These are phyloP conservation scores for Fusarium sublunatum DNA, from an alignment of 2,329 filamentous ascomycete genomes.

Conservation along the genomic window DNA sequence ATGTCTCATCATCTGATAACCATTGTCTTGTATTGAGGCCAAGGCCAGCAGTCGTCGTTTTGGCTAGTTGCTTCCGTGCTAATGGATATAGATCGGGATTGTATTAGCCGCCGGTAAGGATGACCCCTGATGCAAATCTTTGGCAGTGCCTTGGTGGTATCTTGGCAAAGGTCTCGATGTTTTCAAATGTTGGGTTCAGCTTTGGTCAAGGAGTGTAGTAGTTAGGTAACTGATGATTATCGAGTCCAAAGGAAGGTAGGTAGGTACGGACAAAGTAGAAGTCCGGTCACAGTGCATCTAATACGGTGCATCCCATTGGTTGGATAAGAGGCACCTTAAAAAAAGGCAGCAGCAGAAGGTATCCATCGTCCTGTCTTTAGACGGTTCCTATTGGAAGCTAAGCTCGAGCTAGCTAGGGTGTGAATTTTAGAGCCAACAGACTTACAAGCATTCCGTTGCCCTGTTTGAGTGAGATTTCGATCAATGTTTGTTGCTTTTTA, in stretches of 20 bases:
- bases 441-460: constrained; percentile 26
- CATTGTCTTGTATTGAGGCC: constrained; percentile 1
- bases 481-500: too few relatives aligned
- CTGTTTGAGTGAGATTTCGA: neutral
- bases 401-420: neutral
- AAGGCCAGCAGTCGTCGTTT: too few relatives aligned
- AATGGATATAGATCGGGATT: neutral
- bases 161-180: neutral
- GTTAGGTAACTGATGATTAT: neutral
- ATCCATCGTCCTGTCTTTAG: neutral
- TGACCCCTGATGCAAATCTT: constrained; percentile 1
- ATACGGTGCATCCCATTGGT: too few relatives aligned
- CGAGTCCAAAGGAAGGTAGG: too few relatives aligned
- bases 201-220: neutral
- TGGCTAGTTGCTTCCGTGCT: constrained; percentile 4
- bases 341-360: constrained; percentile 11
- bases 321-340: neutral
- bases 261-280: neutral
- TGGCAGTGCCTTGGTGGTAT: neutral
- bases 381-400: neutral
- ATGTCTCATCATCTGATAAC: neutral
- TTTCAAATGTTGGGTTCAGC: neutral
- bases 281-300: neutral
- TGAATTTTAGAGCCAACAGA: constrained; percentile 23
- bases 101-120: constrained; percentile 20